phyloP scores from a whole-genome alignment of 192 early-diverging fungal species.

The Allomyces macrogynus region DNA sequence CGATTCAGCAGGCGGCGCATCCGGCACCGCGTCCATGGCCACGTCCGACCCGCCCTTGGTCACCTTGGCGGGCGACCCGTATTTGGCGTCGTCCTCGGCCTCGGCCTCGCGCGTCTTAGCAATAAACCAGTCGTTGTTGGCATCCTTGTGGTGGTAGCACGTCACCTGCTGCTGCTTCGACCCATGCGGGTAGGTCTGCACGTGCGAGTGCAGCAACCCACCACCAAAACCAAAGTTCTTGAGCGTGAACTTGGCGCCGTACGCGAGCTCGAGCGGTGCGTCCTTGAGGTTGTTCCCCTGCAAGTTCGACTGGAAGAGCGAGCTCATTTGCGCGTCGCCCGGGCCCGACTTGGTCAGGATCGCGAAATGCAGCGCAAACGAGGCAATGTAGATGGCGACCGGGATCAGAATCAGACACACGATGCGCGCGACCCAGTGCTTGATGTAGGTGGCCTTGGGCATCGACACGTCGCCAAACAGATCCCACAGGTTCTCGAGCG shows the following conservation, averaged over 20 bases:
- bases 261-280: slow-evolving; percentile 74
- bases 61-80: neutral
- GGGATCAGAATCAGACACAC: slow-evolving; percentile 64
- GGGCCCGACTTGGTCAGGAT: slow-evolving; percentile 59
- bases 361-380: slow-evolving; percentile 74
- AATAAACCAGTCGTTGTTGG: slow-evolving; percentile 73
- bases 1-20: neutral
- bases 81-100: slow-evolving; percentile 6
- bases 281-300: slow-evolving; percentile 57
- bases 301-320: slow-evolving; percentile 86
- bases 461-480: slow-evolving; percentile 56
- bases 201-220: slow-evolving; percentile 89
- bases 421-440: slow-evolving; percentile 69
- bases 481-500: slow-evolving; percentile 82
- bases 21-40: too few relatives aligned
- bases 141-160: slow-evolving; percentile 77
- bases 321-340: slow-evolving; percentile 89
- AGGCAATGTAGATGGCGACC: slow-evolving; percentile 54
- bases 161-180: slow-evolving; percentile 96
- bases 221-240: slow-evolving; percentile 65
- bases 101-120: slow-evolving; percentile 37
- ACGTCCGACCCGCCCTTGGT: too few relatives aligned
- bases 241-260: slow-evolving; percentile 69
- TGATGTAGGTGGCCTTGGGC: slow-evolving; percentile 30
- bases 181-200: slow-evolving; percentile 55